Base-by-base conservation (phyloP, 805 yeast species). In the Lipomyces yamanashiensis region DNA sequence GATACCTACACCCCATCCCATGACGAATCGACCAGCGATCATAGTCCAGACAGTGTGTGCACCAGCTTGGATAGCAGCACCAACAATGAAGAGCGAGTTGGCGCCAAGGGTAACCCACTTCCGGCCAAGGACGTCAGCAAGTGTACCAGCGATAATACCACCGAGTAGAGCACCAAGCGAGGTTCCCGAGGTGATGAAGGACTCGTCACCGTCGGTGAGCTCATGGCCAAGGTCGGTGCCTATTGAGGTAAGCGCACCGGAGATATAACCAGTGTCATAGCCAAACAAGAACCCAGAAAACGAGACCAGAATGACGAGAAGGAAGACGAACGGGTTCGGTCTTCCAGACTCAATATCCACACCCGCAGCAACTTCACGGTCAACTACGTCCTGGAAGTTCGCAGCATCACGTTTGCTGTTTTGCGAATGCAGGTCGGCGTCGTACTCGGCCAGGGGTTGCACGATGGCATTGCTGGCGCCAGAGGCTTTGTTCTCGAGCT, bases 201-300 rank as follows among this genome's bases (percentile, higher is more conserved):
- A 96, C 77, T 90, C 89, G 70, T 92, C 87, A 53, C 96, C 96
- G 62, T 85, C 83, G 0, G 92, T 80, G 59, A 92, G 80, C 0
- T 74, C 71, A 61, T 81, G 81, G 50, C 81, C 78, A 66, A 93
- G 82, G 74, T 90, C 96, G 5, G 85, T 84, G 12, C 92, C 92
- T 54, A 93, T 86, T 43, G 92, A 85, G 21, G 92, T 96, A 71
- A 93, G 81, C 0, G 98, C 98, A 19, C 96, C 87, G 2, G 98
- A 93, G 48, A 93, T 92, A 77, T 93, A 93, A 70, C 98, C 98
- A 0, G 98, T 93, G 76, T 93, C 99, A 74, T 93, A 93, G 70
- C 99, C 99, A 77, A 93, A 93, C 91, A 93, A 85, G 77, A 92
- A 91, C 1, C 98, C 98, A 0, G 97, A 92, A 67, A 93, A 87